Evolutionary conservation across 2,329 filamentous ascomycete species (phyloP), one percentile per base, ranked within the genome.

Genomic region (Claviceps spartinae): DNA sequence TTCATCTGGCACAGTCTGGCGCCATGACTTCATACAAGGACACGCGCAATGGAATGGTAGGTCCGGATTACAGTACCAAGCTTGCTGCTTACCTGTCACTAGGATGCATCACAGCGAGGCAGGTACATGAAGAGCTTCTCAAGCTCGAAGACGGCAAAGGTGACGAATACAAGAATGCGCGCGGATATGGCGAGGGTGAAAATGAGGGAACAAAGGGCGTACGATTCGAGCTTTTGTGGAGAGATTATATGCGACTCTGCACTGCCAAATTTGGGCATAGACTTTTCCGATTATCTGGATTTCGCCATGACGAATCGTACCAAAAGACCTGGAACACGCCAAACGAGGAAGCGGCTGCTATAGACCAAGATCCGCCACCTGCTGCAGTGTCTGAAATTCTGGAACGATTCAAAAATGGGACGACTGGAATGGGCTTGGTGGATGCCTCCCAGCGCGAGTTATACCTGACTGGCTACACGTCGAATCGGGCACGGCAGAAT

Each of bases 171-270:
- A 60, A 70, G 30, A 60, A 65, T 0, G 71, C 71, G 0, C 54
- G 67, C 1, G 84, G 83, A 0, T 89, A 81, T 52, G 83, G 80
- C 0, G 65, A 81, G 48, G 86, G 86, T 0, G 83, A 89, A 63
- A 89, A 84, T 49, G 77, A 79, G 34, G 85, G 86, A 0, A 88
- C 84, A 0, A 76, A 76, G 37, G 77, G 74, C 0, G 75, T 91
- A 1, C 78, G 86, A 0, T 83, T 86, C 52, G 85, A 91, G 61
- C 70, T 93, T 0, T 65, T 91, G 0, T 88, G 84, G 86, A 72
- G 86, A 42, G 87, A 91, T 60, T 91, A 90, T 60, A 88, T 91
- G 82, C 75, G 84, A 1, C 74, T 91, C 0, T 88, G 83, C 61
- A 82, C 80, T 5, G 74, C 76, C 36, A 90, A 90, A 59, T 88